Conservation (phyloP, 176 grass and related monocot species). For the Oryza nivara region DNA sequence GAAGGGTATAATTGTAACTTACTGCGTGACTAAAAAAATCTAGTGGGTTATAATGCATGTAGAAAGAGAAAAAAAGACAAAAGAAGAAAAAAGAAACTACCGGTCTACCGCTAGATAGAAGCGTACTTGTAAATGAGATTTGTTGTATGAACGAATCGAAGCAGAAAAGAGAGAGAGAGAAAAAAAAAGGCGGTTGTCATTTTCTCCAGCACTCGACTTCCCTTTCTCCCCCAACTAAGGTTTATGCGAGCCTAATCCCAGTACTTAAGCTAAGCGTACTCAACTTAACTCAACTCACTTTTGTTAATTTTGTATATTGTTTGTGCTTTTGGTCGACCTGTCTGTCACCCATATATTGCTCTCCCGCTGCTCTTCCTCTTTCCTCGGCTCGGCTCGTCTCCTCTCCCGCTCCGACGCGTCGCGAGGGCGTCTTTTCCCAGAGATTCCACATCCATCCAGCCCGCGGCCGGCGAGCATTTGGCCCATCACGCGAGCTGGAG, state of each 20-base stretch:
- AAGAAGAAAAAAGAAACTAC: too few species aligned
- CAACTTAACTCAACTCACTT: slow-evolving; percentile 8
- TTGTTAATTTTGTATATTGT: slow-evolving; percentile 31
- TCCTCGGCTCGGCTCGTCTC: slow-evolving; percentile 39
- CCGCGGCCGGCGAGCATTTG: slow-evolving; percentile 23
- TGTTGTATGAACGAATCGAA: slow-evolving; percentile 16
- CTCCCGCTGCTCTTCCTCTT: slow-evolving; percentile 36
- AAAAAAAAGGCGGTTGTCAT: neutral
- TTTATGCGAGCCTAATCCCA: slow-evolving; percentile 2
- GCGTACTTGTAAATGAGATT: neutral
- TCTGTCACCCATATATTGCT: slow-evolving; percentile 41
- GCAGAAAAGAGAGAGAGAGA: neutral
- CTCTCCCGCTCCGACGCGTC: slow-evolving; percentile 43
- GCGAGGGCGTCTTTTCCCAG: slow-evolving; percentile 32
- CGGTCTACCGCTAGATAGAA: too few species aligned
- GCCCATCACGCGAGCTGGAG: slow-evolving; percentile 17
- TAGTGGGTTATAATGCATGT: too few species aligned
- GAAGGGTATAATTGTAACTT: too few species aligned
- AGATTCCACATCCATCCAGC: slow-evolving; percentile 35
- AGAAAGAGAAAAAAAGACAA: too few species aligned
- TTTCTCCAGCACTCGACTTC: neutral
- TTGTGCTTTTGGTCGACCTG: slow-evolving; percentile 25
- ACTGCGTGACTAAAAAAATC: too few species aligned
- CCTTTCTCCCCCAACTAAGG: neutral
- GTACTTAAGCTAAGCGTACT: neutral